These are phyloP conservation scores for Hypoxylon perforatum DNA, from an alignment of 495 filamentous ascomycete genomes.

Conservation along the genomic window DNA sequence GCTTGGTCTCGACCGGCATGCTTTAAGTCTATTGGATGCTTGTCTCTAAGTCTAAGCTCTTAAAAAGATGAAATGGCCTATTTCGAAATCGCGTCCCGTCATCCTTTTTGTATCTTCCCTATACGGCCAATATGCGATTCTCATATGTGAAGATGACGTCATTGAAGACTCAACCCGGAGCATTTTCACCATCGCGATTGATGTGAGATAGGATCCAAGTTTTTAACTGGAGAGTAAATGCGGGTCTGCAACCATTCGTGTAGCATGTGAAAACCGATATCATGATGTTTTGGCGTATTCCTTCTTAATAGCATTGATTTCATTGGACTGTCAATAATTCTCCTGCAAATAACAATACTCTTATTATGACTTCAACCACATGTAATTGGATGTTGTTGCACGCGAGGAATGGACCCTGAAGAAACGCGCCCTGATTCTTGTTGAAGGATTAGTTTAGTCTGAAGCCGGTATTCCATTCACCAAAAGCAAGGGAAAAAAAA, in stretches of 20 bases:
- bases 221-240: constrained; percentile 15
- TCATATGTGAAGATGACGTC: constrained; percentile 17
- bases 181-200: constrained; percentile 11
- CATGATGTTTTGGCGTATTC: no score
- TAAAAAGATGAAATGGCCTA: background rate
- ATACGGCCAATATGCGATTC: background rate
- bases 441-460: no score
- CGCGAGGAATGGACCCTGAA: no score
- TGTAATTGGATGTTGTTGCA: no score
- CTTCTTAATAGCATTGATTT: no score
- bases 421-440: no score
- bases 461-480: no score
- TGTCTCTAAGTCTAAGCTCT: background rate
- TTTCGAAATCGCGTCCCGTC: background rate
- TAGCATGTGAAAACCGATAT: constrained; percentile 11
- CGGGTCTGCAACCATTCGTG: background rate
- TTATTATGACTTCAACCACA: no score
- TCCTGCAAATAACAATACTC: no score
- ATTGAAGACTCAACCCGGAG: constrained; percentile 21
- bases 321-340: no score
- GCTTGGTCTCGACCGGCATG: constrained; percentile 21
- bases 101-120: constrained; percentile 18
- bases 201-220: background rate
- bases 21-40: constrained; percentile 6
- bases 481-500: no score